Percentiles rank a stretch among this genome's conserved stretches.
These are phyloP conservation scores for Graphiopsis chlorocephala DNA, from an alignment of 2,329 filamentous ascomycete species.

Conservation along the genomic window DNA sequence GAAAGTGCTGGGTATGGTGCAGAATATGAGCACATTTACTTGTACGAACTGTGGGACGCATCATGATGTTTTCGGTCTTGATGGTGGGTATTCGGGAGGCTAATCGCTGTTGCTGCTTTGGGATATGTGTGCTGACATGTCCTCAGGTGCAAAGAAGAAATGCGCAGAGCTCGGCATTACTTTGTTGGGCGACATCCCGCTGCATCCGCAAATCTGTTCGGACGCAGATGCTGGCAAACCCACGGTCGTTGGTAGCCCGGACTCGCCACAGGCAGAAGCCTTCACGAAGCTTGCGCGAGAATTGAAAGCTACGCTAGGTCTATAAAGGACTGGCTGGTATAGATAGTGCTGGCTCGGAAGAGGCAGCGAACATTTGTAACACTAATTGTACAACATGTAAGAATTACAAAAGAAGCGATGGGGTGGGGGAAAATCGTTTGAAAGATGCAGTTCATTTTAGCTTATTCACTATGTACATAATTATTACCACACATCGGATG, in stretches of 20 bases:
- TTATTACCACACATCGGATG: background rate
- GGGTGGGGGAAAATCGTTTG: background rate
- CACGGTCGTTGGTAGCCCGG: constrained; percentile 81
- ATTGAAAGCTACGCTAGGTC: background rate
- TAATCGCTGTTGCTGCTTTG: constrained; percentile 22
- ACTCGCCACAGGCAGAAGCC: constrained; percentile 66
- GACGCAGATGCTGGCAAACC: constrained; percentile 85
- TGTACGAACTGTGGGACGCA: constrained; percentile 59
- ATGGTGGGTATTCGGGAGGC: constrained; percentile 29
- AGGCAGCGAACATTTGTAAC: background rate
- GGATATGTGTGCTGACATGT: constrained; percentile 16
- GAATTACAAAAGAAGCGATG: background rate
- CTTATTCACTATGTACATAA: background rate
- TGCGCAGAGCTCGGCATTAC: constrained; percentile 71
- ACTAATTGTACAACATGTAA: background rate
- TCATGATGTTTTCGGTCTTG: constrained; percentile 38
- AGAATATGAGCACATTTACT: constrained; percentile 85
- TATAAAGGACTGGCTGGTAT: background rate
- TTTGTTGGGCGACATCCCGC: constrained; percentile 83
- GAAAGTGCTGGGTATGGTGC: constrained; percentile 79
- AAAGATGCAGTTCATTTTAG: background rate
- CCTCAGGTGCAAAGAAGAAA: constrained; percentile 60
- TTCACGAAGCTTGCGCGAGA: constrained; percentile 49
- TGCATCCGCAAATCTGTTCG: constrained; percentile 81
- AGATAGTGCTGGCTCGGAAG: background rate